Evolutionary conservation across 106 monocot species (phyloP).

Genomic region (Allium fistulosum): DNA sequence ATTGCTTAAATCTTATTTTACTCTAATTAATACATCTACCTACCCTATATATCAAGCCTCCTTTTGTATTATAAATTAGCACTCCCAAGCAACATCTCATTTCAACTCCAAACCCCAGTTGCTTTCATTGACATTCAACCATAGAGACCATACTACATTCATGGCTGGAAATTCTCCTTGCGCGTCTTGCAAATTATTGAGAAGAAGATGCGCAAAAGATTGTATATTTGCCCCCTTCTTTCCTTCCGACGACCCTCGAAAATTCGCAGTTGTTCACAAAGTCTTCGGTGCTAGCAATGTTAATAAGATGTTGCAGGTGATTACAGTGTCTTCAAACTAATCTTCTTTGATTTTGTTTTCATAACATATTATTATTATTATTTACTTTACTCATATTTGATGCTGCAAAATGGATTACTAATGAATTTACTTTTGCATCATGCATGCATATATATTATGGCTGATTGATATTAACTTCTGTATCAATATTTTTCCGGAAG

Average conservation of each 20-base stretch:
- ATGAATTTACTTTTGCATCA: background rate
- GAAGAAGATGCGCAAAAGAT: slow-evolving; percentile 67
- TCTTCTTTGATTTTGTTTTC: background rate
- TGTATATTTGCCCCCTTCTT: slow-evolving; percentile 86
- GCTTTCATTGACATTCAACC: background rate
- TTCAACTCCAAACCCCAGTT: background rate
- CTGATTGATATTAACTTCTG: background rate
- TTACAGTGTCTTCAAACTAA: background rate
- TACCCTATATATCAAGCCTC: background rate
- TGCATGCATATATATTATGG: background rate
- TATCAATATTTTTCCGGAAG: background rate
- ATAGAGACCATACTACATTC: background rate
- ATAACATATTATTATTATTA: background rate
- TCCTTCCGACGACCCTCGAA: slow-evolving; percentile 73
- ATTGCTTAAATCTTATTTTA: background rate
- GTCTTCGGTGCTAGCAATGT: slow-evolving; percentile 86
- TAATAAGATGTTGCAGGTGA: slow-evolving; percentile 81
- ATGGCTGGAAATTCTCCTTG: slow-evolving; percentile 51
- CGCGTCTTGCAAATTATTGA: slow-evolving; percentile 71
- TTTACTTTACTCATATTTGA: background rate
- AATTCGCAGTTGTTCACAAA: slow-evolving; percentile 85
- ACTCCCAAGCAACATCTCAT: background rate
- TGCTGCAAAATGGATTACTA: no score
- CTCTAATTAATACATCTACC: background rate
- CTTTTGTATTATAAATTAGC: background rate